A percentile compares a stretch with the other conserved stretches of the same genome.
phyloP scores from a whole-genome alignment of 78 protist genomes.

The Dictyostelium citrinum region DNA sequence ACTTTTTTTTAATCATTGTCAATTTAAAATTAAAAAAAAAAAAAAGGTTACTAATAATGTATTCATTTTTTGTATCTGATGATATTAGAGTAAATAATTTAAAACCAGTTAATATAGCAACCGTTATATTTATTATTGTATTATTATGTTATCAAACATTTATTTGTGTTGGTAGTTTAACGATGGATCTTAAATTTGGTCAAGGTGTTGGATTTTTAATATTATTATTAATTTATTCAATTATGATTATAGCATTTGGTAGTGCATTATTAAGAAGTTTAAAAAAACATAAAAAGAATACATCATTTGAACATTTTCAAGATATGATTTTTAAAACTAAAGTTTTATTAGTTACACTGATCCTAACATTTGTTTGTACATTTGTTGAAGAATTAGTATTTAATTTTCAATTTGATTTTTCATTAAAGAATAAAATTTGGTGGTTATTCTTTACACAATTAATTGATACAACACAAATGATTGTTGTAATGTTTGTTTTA shows the following conservation, averaged over 20 bases:
- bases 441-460: not conserved
- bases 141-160: not conserved
- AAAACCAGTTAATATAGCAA: not conserved
- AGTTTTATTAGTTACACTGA: not conserved
- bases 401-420: not conserved
- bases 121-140: not conserved
- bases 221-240: not conserved
- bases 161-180: not conserved
- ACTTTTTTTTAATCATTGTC: too few relatives aligned
- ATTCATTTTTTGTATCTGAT: slow-evolving; percentile 31
- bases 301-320: not conserved
- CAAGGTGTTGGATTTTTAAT: slow-evolving; percentile 11
- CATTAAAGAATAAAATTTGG: not conserved
- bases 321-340: slow-evolving; percentile 26
- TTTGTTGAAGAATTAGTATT: not conserved
- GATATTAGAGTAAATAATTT: not conserved
- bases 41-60: slow-evolving; percentile 7
- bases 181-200: not conserved
- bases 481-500: not conserved
- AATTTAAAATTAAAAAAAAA: too few relatives aligned
- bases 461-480: not conserved
- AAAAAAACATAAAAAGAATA: slow-evolving; percentile 4
- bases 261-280: not conserved
- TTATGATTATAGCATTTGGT: not conserved
- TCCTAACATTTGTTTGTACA: not conserved